Base-by-base conservation (phyloP, 2,329 filamentous ascomycete genomes). In the Trichophyton equinum region DNA sequence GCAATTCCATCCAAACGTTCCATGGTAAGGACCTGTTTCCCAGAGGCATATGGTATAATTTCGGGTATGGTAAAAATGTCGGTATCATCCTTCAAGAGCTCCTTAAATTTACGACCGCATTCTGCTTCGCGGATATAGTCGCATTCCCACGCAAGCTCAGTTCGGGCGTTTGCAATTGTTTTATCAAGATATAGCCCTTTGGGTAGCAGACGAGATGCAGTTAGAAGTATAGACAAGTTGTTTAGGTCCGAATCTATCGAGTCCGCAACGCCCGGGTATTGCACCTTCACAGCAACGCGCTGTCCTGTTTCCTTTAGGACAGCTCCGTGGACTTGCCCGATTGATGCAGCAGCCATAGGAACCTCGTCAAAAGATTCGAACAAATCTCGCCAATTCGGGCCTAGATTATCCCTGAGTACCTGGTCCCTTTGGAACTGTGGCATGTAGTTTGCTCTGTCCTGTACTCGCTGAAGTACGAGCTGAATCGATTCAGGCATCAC, bases 361-460 rank as follows among this genome's bases (percentile, higher is more conserved):
- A 86, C 86, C 65, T 97, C 94, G 46, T 95, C 88, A 67, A 99
- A 99, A 3, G 85, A 83, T 20, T 79, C 80, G 68, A 92, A 99
- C 0, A 96, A 76, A 1, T 89, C 83, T 57, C 90, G 83, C 94
- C 94, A 99, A 60, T 92, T 81, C 0, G 82, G 69, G 0, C 94
- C 94, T 0, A 99, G 81, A 68, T 95, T 95, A 4, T 82, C 79
- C 0, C 78, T 74, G 5, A 99, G 81, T 0, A 99, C 92, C 62
- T 86, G 85, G 72, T 99, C 86, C 9, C 94, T 86, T 73, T 99
- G 94, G 72, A 86, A 96, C 1, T 89, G 82, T 0, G 94, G 94
- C 94, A 99, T 99, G 73, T 97, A 99, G 73, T 99, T 92, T 44
- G 94, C 94, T 61, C 89, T 86, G 72, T 99, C 94, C 72, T 99